Evolutionary conservation across 2,329 filamentous ascomycete genomes (phyloP), one percentile per base, ranked within the genome.

Genomic region (Didymella pinodella): DNA sequence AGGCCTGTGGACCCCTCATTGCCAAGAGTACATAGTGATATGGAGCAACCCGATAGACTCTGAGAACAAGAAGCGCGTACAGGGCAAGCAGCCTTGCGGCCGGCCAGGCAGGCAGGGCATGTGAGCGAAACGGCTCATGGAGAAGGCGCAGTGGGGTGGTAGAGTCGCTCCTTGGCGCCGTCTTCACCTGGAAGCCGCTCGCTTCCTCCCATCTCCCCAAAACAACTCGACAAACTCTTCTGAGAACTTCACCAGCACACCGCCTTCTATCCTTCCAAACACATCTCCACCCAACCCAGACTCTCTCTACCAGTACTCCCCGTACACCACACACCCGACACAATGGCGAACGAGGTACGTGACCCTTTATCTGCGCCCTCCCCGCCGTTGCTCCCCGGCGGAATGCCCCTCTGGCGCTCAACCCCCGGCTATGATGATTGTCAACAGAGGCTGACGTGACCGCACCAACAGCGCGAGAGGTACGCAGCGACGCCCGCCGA

Each of bases 331-430:
- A 50, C 62, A 52, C 56, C 61, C 57, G 55, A 57, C 77, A 85
- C 74, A 76, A 88, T 88, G 85, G 83, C 84, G 78, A 85, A 83
- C 80, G 86, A 88, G 82, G 86, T 88, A 84, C 74, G 85, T 82
- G 63, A 68, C 65, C 62, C 69, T 63, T 69, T 72, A 72, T 77
- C 73, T 65, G 67, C 66, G 65, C 66, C 61, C 62, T 65, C 76
- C 75, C 73, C 74, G 64, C 68, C 71, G 74, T 68, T 71, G 71
- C 64, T 56, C 54, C 62, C 62, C 70, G 70, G 68, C 76, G 71
- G 78, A 52, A 70, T 75, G 71, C 72, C 73, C 73, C 79, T 79
- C 79, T 79, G 66, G 62, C 74, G 77, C 63, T 64, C 60, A 56
- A 75, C 66, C 70, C 69, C 62, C 43, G 59, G 43, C 26, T 64